Evolutionary conservation across 2,329 filamentous ascomycete species (phyloP), one percentile per base, ranked within the genome.

Genomic region (Neonectria punicea): DNA sequence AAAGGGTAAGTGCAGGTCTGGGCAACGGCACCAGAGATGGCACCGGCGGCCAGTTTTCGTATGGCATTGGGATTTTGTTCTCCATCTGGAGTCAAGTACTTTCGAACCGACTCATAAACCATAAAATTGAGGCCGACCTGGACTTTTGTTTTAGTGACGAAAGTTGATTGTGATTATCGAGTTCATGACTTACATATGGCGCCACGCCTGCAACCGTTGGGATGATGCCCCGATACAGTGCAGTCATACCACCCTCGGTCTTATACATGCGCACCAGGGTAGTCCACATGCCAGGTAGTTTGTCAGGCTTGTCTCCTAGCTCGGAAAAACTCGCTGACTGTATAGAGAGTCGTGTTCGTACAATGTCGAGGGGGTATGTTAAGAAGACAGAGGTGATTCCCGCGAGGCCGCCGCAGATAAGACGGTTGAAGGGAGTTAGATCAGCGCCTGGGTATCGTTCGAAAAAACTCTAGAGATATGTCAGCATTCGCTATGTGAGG

Each of bases 1-100:
- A 99, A 98, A 67, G 96, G 96, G 81, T 99, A 99, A 76, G 96
- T 99, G 86, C 92, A 97, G 2, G 95, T 98, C 79, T 99, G 96
- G 46, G 96, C 96, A 57, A 99, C 92, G 30, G 93, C 96, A 43
- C 96, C 96, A n/a, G 94, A 97, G 57, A 98, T 89, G 14, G 96
- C 96, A 62, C 96, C 96, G 4, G 96, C 95, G 30, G 90, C 86
- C 46, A 99, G 85, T 78, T 98, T 99, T 58, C 95, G 90, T 58
- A 88, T 79, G 1, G 93, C 88, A 66, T 85, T 89, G 0, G 96
- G 96, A 70, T 97, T 93, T 75, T 92, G 87, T 68, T 97, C 90
- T 49, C 96, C 96, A 56, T 97, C 93, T 1, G 90, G 91, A 0
- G 96, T 99, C 71, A 99, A 85, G 71, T 91, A 90, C 74, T 90